A percentile compares a stretch with the other conserved stretches of the same genome.
Evolutionary conservation across 352 stramenopile species (phyloP).

Genomic region (Phytophthora parvispora): DNA sequence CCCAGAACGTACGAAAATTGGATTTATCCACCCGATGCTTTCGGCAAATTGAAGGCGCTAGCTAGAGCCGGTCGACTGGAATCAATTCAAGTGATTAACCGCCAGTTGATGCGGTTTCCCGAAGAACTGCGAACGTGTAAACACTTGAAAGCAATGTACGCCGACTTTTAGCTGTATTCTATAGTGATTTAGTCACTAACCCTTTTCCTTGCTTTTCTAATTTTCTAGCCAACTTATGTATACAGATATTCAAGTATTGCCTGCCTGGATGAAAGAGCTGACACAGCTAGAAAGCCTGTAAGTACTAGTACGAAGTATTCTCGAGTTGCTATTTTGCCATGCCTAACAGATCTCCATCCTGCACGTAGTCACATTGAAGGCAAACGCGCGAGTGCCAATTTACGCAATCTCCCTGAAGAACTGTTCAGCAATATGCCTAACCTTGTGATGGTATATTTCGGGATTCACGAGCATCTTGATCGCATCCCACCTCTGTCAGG

Average conservation of each 20-base stretch:
- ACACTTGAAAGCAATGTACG: constrained; percentile 26
- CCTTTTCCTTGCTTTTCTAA: not conserved
- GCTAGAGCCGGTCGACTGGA: constrained; percentile 21
- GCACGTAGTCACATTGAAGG: constrained; percentile 16
- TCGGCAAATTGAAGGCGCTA: constrained; percentile 4
- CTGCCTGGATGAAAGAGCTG: constrained; percentile 9
- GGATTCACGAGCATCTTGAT: not conserved
- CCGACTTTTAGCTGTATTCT: not conserved
- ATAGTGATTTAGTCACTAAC: not conserved
- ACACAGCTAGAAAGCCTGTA: constrained; percentile 28
- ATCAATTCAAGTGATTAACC: constrained; percentile 39
- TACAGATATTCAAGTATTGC: constrained; percentile 17
- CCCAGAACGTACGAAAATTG: constrained; percentile 29
- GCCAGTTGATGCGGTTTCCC: constrained; percentile 9
- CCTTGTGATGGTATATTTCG: constrained; percentile 14
- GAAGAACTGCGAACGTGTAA: constrained; percentile 17
- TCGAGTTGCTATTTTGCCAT: not conserved
- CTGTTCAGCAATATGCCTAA: constrained; percentile 20
- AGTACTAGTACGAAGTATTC: not conserved
- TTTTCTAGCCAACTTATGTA: constrained; percentile 19
- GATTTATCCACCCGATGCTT: constrained; percentile 13
- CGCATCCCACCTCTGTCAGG: constrained; percentile 6
- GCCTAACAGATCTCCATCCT: no score
- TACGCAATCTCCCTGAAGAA: constrained; percentile 1
- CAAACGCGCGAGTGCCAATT: constrained; percentile 4